Evolutionary conservation across 1,284 basidiomycete genomes (phyloP), one percentile per base, ranked within the genome.

Genomic region (Cutaneotrichosporon dermatis): DNA sequence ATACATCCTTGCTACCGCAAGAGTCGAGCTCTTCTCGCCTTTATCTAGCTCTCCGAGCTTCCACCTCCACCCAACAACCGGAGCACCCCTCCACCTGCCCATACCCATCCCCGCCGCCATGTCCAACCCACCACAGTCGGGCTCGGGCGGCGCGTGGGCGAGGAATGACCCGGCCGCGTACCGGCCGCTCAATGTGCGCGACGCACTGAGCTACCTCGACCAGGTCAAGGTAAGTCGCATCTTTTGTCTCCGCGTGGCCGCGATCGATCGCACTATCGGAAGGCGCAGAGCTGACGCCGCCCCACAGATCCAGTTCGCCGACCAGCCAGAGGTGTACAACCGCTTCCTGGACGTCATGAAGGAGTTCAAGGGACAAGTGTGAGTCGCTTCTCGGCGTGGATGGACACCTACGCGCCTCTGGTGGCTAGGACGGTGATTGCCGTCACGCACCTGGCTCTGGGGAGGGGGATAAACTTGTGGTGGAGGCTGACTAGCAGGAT

Each of bases 281-380:
- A n/a, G n/a, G n/a, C n/a, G n/a, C n/a, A n/a, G 1, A 7, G 48
- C 58, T 59, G 25, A 59, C 53, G 33, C 37, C 53, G 33, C n/a
- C 25, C 33, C 36, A 8, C 65, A 79, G 78, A 82, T 86, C 58
- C 89, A 94, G 82, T 97, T 97, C 77, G 83, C 87, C 63, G 88
- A 92, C 74, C 87, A 88, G 76, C 93, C 94, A 33, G 91, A 97
- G 73, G 93, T 97, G 36, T 97, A 98, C 82, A 97, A 98, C 77
- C 87, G 89, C 67, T 98, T 98, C 76, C 80, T 98, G 76, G 95
- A 98, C 77, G 96, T 98, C 73, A 98, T 98, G 95, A 99, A 98
- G 81, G 95, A 99, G 76, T 96, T 96, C 79, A 96, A 97, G 81
- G 89, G 89, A 68, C 89, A 94, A 79, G 83, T 84, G 92, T 96